A percentile compares a stretch with the other conserved stretches of the same genome.
phyloP scores from a whole-genome alignment of 257 asterid genomes.

The Solanum chmielewskii region DNA sequence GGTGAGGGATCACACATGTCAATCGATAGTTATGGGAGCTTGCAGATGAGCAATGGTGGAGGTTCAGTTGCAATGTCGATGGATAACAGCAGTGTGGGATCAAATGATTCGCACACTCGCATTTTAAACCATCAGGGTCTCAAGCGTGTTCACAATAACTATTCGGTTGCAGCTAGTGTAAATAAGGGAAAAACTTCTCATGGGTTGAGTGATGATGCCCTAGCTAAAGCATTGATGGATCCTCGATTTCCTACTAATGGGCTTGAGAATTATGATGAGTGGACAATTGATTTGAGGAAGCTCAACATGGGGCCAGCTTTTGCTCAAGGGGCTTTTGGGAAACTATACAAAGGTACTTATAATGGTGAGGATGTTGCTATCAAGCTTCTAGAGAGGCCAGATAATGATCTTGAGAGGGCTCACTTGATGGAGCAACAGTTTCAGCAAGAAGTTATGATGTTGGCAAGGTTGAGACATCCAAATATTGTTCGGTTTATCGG shows the following conservation, averaged over 20 bases:
- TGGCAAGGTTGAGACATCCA: constrained; percentile 77
- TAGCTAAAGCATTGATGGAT: constrained; percentile 89
- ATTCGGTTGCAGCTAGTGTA: constrained; percentile 73
- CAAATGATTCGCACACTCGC: constrained; percentile 76
- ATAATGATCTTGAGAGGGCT: constrained; percentile 69
- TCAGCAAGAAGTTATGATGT: constrained; percentile 98
- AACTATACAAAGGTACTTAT: constrained; percentile 83
- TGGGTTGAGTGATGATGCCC: constrained; percentile 71
- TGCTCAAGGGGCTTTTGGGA: constrained; percentile 98
- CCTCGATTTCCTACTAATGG: constrained; percentile 79
- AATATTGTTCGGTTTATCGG: constrained; percentile 95
- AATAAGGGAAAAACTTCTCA: constrained; percentile 59
- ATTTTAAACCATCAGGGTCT: constrained; percentile 84
- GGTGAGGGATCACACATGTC: constrained; percentile 86
- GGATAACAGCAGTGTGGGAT: constrained; percentile 90
- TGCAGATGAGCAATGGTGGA: constrained; percentile 88
- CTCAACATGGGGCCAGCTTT: constrained; percentile 97
- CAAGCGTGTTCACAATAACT: constrained; percentile 60
- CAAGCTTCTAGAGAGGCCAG: constrained; percentile 92
- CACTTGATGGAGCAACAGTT: constrained; percentile 95
- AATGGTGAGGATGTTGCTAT: constrained; percentile 93
- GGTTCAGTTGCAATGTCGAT: constrained; percentile 88
- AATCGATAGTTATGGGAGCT: constrained; percentile 72
- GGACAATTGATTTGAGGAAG: constrained; percentile 91
- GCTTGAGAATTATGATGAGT: constrained; percentile 78